Evolutionary conservation across 768 basidiomycete genomes (phyloP).

Genomic region (Pulveroboletus ravenelii): DNA sequence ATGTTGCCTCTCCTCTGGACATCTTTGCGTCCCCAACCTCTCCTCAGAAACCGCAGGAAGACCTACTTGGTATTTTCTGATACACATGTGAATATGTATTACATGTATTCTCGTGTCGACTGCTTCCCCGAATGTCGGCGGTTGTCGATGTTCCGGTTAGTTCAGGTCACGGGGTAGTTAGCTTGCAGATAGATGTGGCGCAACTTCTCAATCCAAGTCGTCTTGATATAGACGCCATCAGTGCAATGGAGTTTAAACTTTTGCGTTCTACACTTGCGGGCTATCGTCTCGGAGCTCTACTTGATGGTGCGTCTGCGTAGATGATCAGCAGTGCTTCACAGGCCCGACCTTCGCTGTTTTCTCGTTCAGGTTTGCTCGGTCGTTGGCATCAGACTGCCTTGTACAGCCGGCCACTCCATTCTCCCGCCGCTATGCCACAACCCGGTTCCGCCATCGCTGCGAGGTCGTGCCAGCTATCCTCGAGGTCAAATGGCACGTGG

Average conservation of each 20-base stretch:
- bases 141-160: background rate
- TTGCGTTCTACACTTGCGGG: background rate
- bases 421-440: too few relatives aligned
- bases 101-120: background rate
- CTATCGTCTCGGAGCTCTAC: background rate
- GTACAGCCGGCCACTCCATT: too few relatives aligned
- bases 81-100: slow-evolving; percentile 1
- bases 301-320: background rate
- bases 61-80: slow-evolving; percentile 54
- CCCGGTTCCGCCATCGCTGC: too few relatives aligned
- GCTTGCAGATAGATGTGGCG: background rate
- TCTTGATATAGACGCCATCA: too few relatives aligned
- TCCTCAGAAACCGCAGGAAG: slow-evolving; percentile 40
- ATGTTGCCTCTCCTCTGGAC: slow-evolving; percentile 19
- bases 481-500: background rate
- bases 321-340: too few relatives aligned
- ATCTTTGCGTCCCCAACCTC: slow-evolving; percentile 16
- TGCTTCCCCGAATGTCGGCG: background rate
- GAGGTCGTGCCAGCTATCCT: too few relatives aligned
- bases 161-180: too few relatives aligned
- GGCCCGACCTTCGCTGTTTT: too few relatives aligned
- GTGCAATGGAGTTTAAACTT: background rate
- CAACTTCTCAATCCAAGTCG: too few relatives aligned
- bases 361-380: background rate
- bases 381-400: too few relatives aligned